Evolutionary conservation across 345 rosid genomes (phyloP).

Genomic region (Excoecaria agallocha): DNA sequence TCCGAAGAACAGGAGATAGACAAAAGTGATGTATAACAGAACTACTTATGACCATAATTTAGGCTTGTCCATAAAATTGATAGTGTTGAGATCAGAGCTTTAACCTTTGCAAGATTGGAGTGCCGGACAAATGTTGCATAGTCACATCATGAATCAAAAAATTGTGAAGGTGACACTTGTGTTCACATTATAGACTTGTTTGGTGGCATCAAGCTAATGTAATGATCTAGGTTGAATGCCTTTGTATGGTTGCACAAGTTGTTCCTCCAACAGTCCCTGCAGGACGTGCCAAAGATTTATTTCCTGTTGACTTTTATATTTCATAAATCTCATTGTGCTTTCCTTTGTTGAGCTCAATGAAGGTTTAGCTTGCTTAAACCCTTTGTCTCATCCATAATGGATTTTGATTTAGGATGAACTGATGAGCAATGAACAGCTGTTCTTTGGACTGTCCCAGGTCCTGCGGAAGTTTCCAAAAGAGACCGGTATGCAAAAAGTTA

Average conservation of each 20-base stretch:
- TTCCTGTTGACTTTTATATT: neutral
- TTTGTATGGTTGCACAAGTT: neutral
- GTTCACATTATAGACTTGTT: neutral
- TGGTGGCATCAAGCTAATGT: neutral
- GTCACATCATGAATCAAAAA: neutral
- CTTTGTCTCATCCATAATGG: slow-evolving; percentile 11
- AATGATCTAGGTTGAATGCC: neutral
- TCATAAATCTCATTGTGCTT: neutral
- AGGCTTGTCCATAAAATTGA: neutral
- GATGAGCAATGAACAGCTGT: slow-evolving; percentile 90
- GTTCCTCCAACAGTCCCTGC: neutral
- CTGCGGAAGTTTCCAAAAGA: slow-evolving; percentile 96
- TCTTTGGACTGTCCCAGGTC: slow-evolving; percentile 93
- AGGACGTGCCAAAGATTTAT: neutral
- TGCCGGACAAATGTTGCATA: neutral
- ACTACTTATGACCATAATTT: neutral
- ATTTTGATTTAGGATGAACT: slow-evolving; percentile 74
- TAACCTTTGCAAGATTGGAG: neutral
- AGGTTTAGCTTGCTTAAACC: slow-evolving; percentile 8
- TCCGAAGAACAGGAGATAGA: neutral
- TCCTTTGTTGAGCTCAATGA: neutral
- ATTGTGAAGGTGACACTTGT: neutral
- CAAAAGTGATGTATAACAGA: neutral
- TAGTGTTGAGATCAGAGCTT: neutral
- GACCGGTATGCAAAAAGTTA: slow-evolving; percentile 40